A percentile compares a stretch with the other conserved stretches of the same genome.
These are phyloP conservation scores for Alternaria sp. DNA, from an alignment of 2,329 filamentous ascomycete species.

Conservation along the genomic window DNA sequence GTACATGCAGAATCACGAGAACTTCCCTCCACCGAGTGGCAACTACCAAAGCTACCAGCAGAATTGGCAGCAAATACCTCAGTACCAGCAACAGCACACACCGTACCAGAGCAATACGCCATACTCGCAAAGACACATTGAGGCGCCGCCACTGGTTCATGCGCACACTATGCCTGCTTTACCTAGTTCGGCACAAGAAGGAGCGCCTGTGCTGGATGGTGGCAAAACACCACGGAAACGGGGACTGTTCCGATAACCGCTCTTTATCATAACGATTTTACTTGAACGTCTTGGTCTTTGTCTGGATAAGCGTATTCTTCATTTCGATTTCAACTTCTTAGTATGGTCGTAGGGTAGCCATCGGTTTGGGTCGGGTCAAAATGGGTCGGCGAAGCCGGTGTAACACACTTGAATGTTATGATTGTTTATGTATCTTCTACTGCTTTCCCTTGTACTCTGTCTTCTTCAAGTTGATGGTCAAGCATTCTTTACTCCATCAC, in stretches of 20 bases:
- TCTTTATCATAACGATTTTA: not conserved
- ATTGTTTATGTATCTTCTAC: not conserved
- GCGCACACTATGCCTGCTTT: slow-evolving; percentile 43
- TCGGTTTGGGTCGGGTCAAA: not conserved
- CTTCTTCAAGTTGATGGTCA: not conserved
- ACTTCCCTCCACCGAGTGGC: not conserved
- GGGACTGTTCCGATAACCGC: slow-evolving; percentile 24
- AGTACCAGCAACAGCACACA: slow-evolving; percentile 17
- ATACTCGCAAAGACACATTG: slow-evolving; percentile 24
- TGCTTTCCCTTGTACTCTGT: not conserved
- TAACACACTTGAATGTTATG: not conserved
- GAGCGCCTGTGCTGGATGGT: slow-evolving; percentile 10
- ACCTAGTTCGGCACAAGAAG: slow-evolving; percentile 19
- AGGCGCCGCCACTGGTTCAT: slow-evolving; percentile 32
- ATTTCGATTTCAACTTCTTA: not conserved
- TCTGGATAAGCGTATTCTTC: not conserved
- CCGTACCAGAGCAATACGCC: slow-evolving; percentile 27
- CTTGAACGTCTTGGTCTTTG: not conserved
- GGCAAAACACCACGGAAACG: slow-evolving; percentile 31
- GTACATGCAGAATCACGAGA: not conserved
- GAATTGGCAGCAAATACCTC: slow-evolving; percentile 20
- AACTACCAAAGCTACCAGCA: slow-evolving; percentile 24
- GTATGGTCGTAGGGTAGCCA: not conserved
- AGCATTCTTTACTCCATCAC: not conserved
- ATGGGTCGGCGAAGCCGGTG: not conserved